Percentiles rank a stretch among this genome's conserved stretches.
Evolutionary conservation across 2,329 filamentous ascomycete species (phyloP).

Genomic region (Trichoderma pleuroti): DNA sequence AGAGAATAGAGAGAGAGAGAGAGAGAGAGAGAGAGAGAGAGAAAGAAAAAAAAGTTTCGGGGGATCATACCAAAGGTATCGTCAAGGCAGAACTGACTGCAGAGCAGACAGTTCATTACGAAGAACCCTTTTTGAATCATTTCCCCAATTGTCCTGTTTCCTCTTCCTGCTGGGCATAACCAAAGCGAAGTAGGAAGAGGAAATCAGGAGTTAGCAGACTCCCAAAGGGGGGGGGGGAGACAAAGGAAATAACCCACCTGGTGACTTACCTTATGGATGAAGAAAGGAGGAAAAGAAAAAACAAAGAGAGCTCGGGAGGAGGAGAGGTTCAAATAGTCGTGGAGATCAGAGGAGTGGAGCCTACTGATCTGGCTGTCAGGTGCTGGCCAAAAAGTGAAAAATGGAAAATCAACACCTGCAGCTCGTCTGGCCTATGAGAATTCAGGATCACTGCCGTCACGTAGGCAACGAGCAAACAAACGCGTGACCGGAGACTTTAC

Average conservation of each 20-base stretch:
- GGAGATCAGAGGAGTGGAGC: neutral
- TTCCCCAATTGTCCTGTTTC: neutral
- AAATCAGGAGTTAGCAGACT: neutral
- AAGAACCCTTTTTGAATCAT: slow-evolving; percentile 8
- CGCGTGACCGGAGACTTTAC: neutral
- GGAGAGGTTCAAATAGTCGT: neutral
- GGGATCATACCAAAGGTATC: neutral
- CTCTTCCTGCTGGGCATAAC: neutral
- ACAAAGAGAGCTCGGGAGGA: neutral
- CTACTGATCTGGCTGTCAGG: slow-evolving; percentile 7
- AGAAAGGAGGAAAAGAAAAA: slow-evolving; percentile 11
- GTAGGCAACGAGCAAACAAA: neutral
- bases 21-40: neutral
- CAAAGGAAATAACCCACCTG: neutral
- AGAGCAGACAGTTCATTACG: neutral
- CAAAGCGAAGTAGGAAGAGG: neutral
- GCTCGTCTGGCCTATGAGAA: slow-evolving; percentile 9
- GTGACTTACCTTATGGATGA: neutral
- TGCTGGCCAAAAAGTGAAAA: neutral
- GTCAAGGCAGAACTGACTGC: neutral
- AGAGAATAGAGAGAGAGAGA: neutral
- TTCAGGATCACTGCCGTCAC: neutral
- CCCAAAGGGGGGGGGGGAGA: neutral
- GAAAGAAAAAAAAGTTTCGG: neutral
- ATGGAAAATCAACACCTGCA: neutral